phyloP scores from a whole-genome alignment of 2,329 filamentous ascomycete species.

The Plenodomus biglobosus region DNA sequence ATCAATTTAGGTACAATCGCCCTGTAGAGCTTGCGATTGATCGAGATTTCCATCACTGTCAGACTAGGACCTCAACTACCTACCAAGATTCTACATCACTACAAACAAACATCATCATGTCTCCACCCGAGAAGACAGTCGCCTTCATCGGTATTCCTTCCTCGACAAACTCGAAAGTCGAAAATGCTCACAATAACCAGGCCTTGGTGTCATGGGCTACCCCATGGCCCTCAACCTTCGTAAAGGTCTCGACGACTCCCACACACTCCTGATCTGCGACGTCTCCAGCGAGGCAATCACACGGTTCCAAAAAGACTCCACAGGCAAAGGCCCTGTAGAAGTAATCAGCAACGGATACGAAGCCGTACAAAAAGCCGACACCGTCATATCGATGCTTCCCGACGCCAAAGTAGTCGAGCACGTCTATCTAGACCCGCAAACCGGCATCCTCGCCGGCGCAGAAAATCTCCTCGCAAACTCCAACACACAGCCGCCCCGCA shows the following conservation, averaged over 20 bases:
- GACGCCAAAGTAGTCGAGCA: constrained; percentile 40
- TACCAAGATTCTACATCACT: too few relatives aligned
- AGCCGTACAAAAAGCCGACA: constrained; percentile 44
- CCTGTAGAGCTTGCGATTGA: too few relatives aligned
- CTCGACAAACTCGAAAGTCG: neutral
- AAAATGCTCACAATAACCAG: constrained; percentile 14
- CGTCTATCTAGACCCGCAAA: constrained; percentile 47
- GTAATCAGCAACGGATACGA: constrained; percentile 44
- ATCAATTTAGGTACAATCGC: too few relatives aligned
- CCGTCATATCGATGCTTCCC: constrained; percentile 49
- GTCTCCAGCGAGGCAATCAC: constrained; percentile 43
- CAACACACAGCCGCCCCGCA: too few relatives aligned
- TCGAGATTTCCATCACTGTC: too few relatives aligned
- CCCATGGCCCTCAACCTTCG: constrained; percentile 48
- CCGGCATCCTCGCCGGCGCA: constrained; percentile 47
- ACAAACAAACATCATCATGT: constrained; percentile 14
- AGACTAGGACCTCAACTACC: too few relatives aligned
- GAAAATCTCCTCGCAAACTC: constrained; percentile 18
- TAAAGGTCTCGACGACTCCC: constrained; percentile 34
- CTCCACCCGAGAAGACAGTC: constrained; percentile 22
- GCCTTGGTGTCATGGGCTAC: constrained; percentile 48
- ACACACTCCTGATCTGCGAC: constrained; percentile 44
- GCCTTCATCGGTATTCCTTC: constrained; percentile 26
- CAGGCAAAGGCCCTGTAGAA: constrained; percentile 41
- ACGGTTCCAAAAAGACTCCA: constrained; percentile 43